phyloP scores from a whole-genome alignment of 1,284 basidiomycete genomes.

The Gomphus sp. region DNA sequence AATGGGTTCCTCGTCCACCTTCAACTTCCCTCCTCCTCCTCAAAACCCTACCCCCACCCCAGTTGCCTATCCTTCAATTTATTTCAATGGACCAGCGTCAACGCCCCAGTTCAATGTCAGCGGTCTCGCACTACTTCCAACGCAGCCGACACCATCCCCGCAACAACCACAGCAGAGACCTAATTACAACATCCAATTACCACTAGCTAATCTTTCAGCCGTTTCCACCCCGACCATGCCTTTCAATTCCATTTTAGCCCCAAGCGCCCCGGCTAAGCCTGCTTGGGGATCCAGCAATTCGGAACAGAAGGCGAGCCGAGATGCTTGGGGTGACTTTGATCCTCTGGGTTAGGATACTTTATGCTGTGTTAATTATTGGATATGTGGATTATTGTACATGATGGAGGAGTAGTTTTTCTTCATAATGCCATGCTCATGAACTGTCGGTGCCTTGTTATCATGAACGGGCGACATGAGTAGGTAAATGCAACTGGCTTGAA shows the following conservation, averaged over 20 bases:
- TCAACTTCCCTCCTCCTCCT: slow-evolving; percentile 3
- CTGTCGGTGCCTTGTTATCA: background rate
- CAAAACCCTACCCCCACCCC: background rate
- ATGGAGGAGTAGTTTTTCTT: background rate
- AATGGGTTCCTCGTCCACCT: background rate
- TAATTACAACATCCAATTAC: slow-evolving; percentile 44
- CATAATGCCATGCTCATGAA: background rate
- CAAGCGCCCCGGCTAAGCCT: slow-evolving; percentile 9
- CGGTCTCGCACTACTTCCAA: slow-evolving; percentile 13
- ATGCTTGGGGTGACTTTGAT: slow-evolving; percentile 68
- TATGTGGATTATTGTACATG: background rate
- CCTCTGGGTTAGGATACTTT: slow-evolving; percentile 37
- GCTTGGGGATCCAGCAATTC: slow-evolving; percentile 8
- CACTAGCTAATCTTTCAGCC: slow-evolving; percentile 14
- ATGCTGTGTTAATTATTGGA: background rate
- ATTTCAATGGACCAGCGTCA: no score
- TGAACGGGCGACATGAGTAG: no score
- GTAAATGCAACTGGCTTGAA: background rate
- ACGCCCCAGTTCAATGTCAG: slow-evolving; percentile 12
- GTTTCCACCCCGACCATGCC: slow-evolving; percentile 13
- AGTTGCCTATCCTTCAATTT: background rate
- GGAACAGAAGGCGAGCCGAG: slow-evolving; percentile 36
- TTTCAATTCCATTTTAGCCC: slow-evolving; percentile 9
- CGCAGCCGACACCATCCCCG: slow-evolving; percentile 15
- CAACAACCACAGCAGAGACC: no score